A percentile compares a stretch with the other conserved stretches of the same genome.
These are phyloP conservation scores for Allium cepa DNA, from an alignment of 106 monocot species.

Conservation along the genomic window DNA sequence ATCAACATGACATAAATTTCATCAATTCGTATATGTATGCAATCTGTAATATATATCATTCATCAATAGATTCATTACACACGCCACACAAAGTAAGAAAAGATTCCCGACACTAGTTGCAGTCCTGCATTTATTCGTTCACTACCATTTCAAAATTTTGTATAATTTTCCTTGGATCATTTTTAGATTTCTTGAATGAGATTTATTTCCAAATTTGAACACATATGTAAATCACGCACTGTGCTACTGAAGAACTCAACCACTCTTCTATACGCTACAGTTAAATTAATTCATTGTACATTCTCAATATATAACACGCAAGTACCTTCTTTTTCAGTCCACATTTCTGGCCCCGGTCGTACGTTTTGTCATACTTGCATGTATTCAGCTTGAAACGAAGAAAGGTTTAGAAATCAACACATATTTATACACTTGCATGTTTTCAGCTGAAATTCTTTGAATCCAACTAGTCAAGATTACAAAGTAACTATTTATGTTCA, in stretches of 20 bases:
- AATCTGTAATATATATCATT: too few species aligned
- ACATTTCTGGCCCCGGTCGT: too few species aligned
- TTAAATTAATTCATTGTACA: neutral
- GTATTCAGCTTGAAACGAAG: too few species aligned
- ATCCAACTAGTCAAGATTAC: neutral
- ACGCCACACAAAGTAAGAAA: constrained; percentile 1
- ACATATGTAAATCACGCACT: neutral
- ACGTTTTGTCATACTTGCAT: too few species aligned
- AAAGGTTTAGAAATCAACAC: too few species aligned
- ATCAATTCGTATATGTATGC: too few species aligned
- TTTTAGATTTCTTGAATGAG: neutral
- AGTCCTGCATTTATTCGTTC: neutral
- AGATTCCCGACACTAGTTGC: constrained; percentile 6
- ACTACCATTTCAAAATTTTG: neutral
- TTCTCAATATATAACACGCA: too few species aligned
- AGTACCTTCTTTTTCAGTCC: too few species aligned
- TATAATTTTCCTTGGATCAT: neutral
- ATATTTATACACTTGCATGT: neutral
- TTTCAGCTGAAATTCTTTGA: neutral
- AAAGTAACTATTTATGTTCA: neutral
- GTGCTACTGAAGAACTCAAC: neutral
- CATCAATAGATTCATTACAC: neutral
- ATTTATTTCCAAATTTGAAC: neutral
- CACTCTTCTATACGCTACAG: neutral
- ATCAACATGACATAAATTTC: too few species aligned